A percentile compares a stretch with the other conserved stretches of the same genome.
These are phyloP conservation scores for Dalbergia cultrata DNA, from an alignment of 306 rosid species.

Conservation along the genomic window DNA sequence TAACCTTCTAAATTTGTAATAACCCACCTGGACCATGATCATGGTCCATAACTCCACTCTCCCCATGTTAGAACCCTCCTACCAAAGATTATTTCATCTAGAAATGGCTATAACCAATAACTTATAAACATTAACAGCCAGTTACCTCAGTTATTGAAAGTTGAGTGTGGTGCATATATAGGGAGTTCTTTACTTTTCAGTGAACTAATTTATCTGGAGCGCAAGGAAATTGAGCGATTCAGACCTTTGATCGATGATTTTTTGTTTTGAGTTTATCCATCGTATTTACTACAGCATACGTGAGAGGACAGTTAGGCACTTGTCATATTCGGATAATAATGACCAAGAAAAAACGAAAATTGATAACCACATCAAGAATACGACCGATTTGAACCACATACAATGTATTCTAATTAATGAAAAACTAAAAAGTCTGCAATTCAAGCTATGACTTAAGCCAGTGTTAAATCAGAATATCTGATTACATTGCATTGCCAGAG, in stretches of 20 bases:
- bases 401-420: conserved; percentile 14
- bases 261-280: background rate
- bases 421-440: conserved; percentile 9
- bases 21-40: no score
- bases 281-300: background rate
- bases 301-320: background rate
- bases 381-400: background rate
- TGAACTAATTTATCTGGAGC: no score
- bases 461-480: conserved; percentile 15
- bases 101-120: background rate
- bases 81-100: no score
- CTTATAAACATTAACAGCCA: background rate
- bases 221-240: background rate
- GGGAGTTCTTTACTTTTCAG: background rate
- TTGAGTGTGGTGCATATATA: background rate
- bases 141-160: background rate
- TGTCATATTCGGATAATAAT: conserved; percentile 4
- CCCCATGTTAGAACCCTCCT: no score
- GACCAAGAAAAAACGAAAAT: conserved; percentile 24
- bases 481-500: conserved; percentile 27
- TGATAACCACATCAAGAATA: background rate
- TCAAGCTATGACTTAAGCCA: conserved; percentile 32
- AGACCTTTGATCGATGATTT: background rate
- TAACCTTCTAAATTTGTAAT: no score
- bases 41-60: no score